Evolutionary conservation across 345 rosid genomes (phyloP).

Genomic region (Eucalyptus fibrosa): DNA sequence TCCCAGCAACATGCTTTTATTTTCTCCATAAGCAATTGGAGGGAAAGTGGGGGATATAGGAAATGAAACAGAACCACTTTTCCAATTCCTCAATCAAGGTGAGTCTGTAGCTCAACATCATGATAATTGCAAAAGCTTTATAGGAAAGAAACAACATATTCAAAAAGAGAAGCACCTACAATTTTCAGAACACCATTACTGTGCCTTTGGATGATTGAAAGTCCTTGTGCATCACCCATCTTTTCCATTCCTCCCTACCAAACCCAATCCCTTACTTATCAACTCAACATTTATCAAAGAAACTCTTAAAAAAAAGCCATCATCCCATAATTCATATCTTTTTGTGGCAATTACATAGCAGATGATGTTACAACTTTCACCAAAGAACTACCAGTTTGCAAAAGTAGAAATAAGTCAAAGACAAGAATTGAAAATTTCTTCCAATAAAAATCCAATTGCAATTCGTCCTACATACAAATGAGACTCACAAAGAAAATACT

Average conservation of each 20-base stretch:
- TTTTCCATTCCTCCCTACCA: slow-evolving; percentile 76
- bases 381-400: neutral
- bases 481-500: slow-evolving; percentile 85
- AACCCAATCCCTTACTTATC: slow-evolving; percentile 31
- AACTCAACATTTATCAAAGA: neutral
- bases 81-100: neutral
- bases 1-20: neutral
- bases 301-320: neutral
- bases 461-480: slow-evolving; percentile 35
- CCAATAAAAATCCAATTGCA: neutral
- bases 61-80: neutral
- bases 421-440: neutral
- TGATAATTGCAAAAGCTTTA: neutral
- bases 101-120: neutral
- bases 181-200: slow-evolving; percentile 40
- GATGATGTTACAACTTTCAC: neutral
- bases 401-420: neutral
- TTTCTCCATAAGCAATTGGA: neutral
- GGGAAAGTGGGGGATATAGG: neutral
- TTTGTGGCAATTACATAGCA: neutral
- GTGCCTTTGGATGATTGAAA: slow-evolving; percentile 66
- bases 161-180: slow-evolving; percentile 56
- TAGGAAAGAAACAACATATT: neutral
- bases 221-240: slow-evolving; percentile 81
- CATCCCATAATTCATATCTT: neutral